Evolutionary conservation across 2,329 filamentous ascomycete genomes (phyloP).

Genomic region (Penicillium concentricum): DNA sequence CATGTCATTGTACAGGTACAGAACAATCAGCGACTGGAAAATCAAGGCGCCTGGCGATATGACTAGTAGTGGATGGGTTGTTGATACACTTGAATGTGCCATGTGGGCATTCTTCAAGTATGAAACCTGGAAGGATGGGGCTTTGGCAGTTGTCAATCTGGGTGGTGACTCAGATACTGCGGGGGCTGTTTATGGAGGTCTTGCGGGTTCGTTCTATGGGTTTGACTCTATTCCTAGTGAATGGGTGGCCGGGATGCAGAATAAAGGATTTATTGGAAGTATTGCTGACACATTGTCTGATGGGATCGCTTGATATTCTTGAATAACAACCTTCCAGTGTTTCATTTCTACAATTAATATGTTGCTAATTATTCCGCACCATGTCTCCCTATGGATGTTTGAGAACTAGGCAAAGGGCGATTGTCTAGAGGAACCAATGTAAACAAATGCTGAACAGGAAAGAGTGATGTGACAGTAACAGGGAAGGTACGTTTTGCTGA

Average conservation of each 20-base stretch:
- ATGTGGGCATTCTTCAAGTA: slow-evolving; percentile 46
- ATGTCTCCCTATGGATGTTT: no score
- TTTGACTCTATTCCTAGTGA: slow-evolving; percentile 32
- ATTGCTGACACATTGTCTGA: slow-evolving; percentile 5
- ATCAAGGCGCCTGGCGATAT: slow-evolving; percentile 23
- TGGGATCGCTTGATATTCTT: not conserved
- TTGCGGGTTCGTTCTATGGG: slow-evolving; percentile 45
- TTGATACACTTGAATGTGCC: slow-evolving; percentile 44
- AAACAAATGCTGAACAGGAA: not conserved
- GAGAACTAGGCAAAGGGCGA: not conserved
- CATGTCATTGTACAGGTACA: slow-evolving; percentile 14
- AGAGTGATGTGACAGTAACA: not conserved
- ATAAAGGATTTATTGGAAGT: slow-evolving; percentile 18
- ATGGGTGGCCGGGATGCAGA: slow-evolving; percentile 32
- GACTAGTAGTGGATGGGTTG: slow-evolving; percentile 41
- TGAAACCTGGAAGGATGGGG: slow-evolving; percentile 38
- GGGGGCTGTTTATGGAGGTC: slow-evolving; percentile 45
- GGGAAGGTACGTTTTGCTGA: not conserved
- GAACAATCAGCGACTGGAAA: slow-evolving; percentile 28
- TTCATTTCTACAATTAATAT: no score
- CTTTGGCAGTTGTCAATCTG: slow-evolving; percentile 43
- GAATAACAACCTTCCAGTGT: no score
- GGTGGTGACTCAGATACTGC: slow-evolving; percentile 48
- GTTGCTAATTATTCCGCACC: no score
- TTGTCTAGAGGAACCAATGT: not conserved